Conservation (phyloP, 345 rosid genomes). For the Alliaria petiolata region DNA sequence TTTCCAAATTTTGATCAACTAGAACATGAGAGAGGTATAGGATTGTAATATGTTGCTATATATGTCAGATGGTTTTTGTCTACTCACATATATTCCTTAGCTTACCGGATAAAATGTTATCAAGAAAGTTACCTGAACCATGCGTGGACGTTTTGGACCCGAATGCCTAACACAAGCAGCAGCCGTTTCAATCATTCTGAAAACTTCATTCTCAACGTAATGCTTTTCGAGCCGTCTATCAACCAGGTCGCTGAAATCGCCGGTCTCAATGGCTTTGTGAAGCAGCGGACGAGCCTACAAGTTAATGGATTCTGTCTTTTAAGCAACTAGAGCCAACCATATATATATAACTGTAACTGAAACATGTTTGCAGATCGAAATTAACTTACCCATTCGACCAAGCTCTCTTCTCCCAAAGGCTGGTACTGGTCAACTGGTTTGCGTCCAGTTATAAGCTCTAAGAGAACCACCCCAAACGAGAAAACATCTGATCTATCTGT, state of each 20-base stretch:
- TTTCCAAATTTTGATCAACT: not conserved
- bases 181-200: constrained; percentile 87
- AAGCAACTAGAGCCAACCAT: not conserved
- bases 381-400: constrained; percentile 94
- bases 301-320: not conserved
- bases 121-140: constrained; percentile 60
- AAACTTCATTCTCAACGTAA: constrained; percentile 68
- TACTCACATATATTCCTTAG: too few species aligned
- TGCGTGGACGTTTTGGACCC: constrained; percentile 87
- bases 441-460: constrained; percentile 92
- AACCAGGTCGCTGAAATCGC: constrained; percentile 58
- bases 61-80: not conserved
- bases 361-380: not conserved
- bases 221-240: constrained; percentile 67
- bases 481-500: constrained; percentile 93
- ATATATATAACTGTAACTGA: not conserved
- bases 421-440: constrained; percentile 79
- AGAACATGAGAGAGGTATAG: not conserved
- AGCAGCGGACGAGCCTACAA: constrained; percentile 80
- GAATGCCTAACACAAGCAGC: constrained; percentile 96
- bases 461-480: constrained; percentile 95
- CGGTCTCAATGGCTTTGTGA: constrained; percentile 66
- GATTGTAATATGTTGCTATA: not conserved
- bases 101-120: not conserved
- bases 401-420: constrained; percentile 94